These are phyloP conservation scores for Sicyos baderoa DNA, from an alignment of 306 rosid genomes.

Conservation along the genomic window DNA sequence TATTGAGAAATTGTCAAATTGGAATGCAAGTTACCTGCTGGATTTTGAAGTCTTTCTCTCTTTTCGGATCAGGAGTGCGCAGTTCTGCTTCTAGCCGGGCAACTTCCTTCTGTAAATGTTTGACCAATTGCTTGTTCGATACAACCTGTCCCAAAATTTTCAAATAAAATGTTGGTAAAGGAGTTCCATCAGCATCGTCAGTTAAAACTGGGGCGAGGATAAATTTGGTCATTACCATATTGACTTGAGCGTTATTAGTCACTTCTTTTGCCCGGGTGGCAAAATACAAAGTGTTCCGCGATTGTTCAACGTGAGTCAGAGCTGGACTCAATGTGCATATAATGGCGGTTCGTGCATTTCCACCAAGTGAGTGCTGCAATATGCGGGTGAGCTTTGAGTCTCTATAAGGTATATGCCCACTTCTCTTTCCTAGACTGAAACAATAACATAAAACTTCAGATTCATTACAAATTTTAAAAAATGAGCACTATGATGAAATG, in stretches of 20 bases:
- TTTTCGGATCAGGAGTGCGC: constrained; percentile 83
- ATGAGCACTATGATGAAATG: neutral
- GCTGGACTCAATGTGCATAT: constrained; percentile 97
- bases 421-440: constrained; percentile 80
- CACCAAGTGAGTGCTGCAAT: constrained; percentile 96
- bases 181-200: neutral
- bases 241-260: constrained; percentile 89
- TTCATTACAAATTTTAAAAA: neutral
- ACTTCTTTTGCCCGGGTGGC: constrained; percentile 99
- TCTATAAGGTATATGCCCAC: constrained; percentile 94
- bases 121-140: constrained; percentile 88
- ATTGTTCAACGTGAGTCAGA: constrained; percentile 83
- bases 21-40: constrained; percentile 58
- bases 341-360: constrained; percentile 99
- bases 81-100: constrained; percentile 92
- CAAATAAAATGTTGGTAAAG: constrained; percentile 2
- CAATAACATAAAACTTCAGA: constrained; percentile 1
- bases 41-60: constrained; percentile 79
- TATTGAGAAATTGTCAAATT: neutral
- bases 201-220: neutral
- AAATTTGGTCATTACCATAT: constrained; percentile 53
- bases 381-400: constrained; percentile 98
- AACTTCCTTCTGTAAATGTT: constrained; percentile 95
- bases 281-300: constrained; percentile 86
- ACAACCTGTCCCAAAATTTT: constrained; percentile 46